These are phyloP conservation scores for Eremothecium cymbalariae DNA, from an alignment of 1,139 yeast species.

Conservation along the genomic window DNA sequence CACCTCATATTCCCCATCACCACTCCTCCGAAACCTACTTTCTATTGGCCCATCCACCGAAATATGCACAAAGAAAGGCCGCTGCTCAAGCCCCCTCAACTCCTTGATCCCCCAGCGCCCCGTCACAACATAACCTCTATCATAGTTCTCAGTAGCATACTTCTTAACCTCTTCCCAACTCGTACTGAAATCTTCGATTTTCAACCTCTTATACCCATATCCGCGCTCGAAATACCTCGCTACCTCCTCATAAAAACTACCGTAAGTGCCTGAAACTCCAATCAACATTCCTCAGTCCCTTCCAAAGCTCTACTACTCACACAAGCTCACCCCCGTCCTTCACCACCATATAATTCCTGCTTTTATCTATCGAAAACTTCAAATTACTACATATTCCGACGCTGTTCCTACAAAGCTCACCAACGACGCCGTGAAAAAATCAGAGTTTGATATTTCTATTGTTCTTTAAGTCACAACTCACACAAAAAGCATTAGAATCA, in stretches of 20 bases:
- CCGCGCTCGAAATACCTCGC: constrained; percentile 15
- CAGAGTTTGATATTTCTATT: too few species aligned
- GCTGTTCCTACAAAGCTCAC: too few species aligned
- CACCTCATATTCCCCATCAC: constrained; percentile 7
- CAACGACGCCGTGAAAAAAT: too few species aligned
- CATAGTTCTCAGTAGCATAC: constrained; percentile 66
- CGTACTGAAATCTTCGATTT: constrained; percentile 30
- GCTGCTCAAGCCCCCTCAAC: constrained; percentile 46
- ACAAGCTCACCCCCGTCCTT: too few species aligned
- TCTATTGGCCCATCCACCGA: constrained; percentile 68
- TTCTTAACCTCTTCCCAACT: constrained; percentile 44
- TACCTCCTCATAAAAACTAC: constrained; percentile 21
- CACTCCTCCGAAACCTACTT: constrained; percentile 44
- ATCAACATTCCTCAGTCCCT: constrained; percentile 18
- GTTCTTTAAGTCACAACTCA: too few species aligned
- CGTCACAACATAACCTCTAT: constrained; percentile 50
- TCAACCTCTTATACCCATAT: constrained; percentile 23
- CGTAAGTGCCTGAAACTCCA: constrained; percentile 26
- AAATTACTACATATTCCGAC: too few species aligned
- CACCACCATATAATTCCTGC: too few species aligned
- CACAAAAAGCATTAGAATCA: too few species aligned
- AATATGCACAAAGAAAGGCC: constrained; percentile 83
- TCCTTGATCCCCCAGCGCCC: constrained; percentile 40
- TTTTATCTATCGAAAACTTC: too few species aligned
- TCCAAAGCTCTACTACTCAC: too few species aligned